Base-by-base conservation (phyloP, 1,139 yeast species). In the Candida pseudoviswanathii region DNA sequence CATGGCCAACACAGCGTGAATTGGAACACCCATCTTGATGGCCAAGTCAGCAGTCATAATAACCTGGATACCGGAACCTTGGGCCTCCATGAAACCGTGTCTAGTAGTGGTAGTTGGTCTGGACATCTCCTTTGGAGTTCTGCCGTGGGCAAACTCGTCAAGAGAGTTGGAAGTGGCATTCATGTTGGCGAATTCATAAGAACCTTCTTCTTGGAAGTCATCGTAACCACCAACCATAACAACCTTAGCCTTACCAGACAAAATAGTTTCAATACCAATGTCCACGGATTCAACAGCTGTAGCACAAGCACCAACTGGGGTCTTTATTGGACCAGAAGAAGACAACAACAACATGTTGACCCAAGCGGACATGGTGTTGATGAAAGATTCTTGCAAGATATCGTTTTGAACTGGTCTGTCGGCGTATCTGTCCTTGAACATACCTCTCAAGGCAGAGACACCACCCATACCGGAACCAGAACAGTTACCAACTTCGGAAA, bases 381-480 rank as follows among this genome's bases (percentile, higher is more conserved):
- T 91, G 75, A 94, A 94, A 51, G 99, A 92, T 74, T 94, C 99
- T 76, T 92, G 99, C 63, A 94, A 80, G 61, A 94, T 87, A 73
- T 94, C 99, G 67, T 89, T 94, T 78, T 94, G 99, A 51, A 92
- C 97, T 51, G 96, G 97, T 71, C 80, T 80, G 67, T 94, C 99
- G 60, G 83, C 78, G 77, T 79, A 92, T 77, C 99, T 86, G 68
- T 92, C 97, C 75, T 82, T 91, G 80, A 91, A 94, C 98, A 94
- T 94, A 62, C 97, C 97, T 73, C 96, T 89, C 67, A 94, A 77
- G 50, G 99, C 99, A 61, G 87, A 71, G 59, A 92, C 96, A 86
- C 99, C 99, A 75, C 99, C 99, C 96, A 94, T 92, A 84, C 99
- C 99, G 51, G 98, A 91, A 78, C 99, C 99, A 47, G 97, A 88